These are phyloP conservation scores for Plasmodium chabaudi DNA, from an alignment of 169 alveolate genomes.

Conservation along the genomic window DNA sequence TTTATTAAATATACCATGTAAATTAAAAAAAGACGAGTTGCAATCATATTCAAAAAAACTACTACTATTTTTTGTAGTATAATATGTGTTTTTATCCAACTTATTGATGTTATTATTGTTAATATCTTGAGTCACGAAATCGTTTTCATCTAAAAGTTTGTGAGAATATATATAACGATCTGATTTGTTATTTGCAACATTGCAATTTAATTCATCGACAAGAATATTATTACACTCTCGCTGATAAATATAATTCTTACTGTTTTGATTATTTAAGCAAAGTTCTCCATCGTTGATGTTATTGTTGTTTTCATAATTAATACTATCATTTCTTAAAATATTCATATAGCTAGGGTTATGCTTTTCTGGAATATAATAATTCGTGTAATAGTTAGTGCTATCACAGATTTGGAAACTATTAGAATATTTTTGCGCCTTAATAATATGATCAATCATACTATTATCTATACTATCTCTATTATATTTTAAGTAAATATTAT, in stretches of 20 bases:
- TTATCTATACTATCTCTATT: slow-evolving; percentile 15
- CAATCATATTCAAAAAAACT: slow-evolving; percentile 52
- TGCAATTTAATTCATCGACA: slow-evolving; percentile 46
- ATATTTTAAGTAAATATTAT: slow-evolving; percentile 30
- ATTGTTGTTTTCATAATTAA: slow-evolving; percentile 12
- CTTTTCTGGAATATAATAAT: slow-evolving; percentile 39
- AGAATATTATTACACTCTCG: slow-evolving; percentile 5
- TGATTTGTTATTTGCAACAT: slow-evolving; percentile 24
- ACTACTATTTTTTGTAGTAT: slow-evolving; percentile 29
- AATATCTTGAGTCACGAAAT: slow-evolving; percentile 10
- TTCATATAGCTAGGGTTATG: slow-evolving; percentile 24
- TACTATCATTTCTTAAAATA: slow-evolving; percentile 1
- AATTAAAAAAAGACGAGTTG: slow-evolving; percentile 36
- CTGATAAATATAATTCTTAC: slow-evolving; percentile 25
- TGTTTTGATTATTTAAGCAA: slow-evolving; percentile 15
- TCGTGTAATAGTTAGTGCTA: slow-evolving; percentile 41
- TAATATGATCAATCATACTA: slow-evolving; percentile 11
- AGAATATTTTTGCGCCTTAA: slow-evolving; percentile 22
- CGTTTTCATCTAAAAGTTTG: slow-evolving; percentile 60
- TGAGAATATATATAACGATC: slow-evolving; percentile 25
- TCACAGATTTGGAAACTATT: slow-evolving; percentile 69
- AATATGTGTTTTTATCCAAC: slow-evolving; percentile 16
- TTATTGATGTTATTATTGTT: slow-evolving; percentile 19
- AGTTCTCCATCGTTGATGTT: slow-evolving; percentile 16
- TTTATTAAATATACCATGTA: slow-evolving; percentile 28